phyloP scores from a whole-genome alignment of 768 basidiomycete species.

The Holtermanniella nyarrowii region DNA sequence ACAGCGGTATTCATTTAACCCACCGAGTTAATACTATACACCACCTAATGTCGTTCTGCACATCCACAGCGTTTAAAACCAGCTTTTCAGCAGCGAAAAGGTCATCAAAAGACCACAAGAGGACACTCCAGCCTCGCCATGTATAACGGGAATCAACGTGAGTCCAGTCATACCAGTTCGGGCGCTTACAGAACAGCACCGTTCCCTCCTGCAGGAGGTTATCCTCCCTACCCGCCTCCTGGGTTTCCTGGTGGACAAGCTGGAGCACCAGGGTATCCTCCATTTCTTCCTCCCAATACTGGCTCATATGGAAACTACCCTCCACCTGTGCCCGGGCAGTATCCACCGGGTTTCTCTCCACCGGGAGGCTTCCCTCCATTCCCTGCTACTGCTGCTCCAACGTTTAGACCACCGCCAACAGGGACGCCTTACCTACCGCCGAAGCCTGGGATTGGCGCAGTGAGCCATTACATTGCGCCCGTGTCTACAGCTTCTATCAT shows the following conservation, averaged over 20 bases:
- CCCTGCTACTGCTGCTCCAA: conserved; percentile 4
- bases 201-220: neutral
- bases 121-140: conserved; percentile 1
- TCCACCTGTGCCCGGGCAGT: conserved; percentile 13
- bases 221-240: conserved; percentile 29
- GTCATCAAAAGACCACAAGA: no score
- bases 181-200: conserved; percentile 2
- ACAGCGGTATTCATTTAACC: no score
- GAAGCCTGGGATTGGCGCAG: neutral
- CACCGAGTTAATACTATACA: no score
- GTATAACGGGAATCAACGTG: conserved; percentile 14
- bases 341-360: conserved; percentile 9
- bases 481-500: no score
- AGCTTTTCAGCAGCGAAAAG: no score
- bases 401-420: conserved; percentile 15
- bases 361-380: conserved; percentile 5
- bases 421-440: conserved; percentile 19
- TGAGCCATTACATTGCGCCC: neutral
- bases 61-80: no score
- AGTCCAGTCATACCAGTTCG: conserved; percentile 1
- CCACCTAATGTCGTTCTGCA: no score
- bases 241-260: conserved; percentile 11
- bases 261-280: conserved; percentile 12
- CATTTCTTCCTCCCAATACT: conserved; percentile 14
- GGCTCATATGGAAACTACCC: conserved; percentile 30